Conservation (phyloP, 148 eudicot genomes). For the Rhododendron williamsianum region DNA sequence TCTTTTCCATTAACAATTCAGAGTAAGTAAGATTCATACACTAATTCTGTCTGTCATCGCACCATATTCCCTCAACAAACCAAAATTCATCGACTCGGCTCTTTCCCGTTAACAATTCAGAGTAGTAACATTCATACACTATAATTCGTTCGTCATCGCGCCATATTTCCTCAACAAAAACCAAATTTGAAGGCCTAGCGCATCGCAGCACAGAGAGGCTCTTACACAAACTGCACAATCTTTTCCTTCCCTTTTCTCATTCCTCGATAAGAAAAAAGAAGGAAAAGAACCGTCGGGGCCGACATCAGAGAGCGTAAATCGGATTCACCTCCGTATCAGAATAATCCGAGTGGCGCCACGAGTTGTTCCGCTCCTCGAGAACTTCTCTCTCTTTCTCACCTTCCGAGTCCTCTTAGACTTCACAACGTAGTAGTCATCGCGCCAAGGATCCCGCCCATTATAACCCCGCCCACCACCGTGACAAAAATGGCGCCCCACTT, state of each 20-base stretch:
- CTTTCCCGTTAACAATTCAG: not conserved
- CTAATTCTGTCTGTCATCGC: not conserved
- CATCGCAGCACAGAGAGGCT: not conserved
- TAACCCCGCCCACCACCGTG: conserved; percentile 35
- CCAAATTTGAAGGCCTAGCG: not conserved
- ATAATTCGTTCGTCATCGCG: not conserved
- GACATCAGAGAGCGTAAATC: conserved; percentile 54
- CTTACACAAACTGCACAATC: not conserved
- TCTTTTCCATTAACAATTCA: not conserved
- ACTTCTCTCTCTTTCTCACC: conserved; percentile 47
- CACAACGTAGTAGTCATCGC: conserved; percentile 70
- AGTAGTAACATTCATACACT: not conserved
- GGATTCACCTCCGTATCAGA: conserved; percentile 57
- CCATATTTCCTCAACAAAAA: not conserved
- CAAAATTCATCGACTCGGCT: not conserved
- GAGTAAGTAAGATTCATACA: not conserved
- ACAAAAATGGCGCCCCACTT: conserved; percentile 56
- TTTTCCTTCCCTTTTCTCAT: not conserved
- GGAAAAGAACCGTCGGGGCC: not conserved
- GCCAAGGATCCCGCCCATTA: conserved; percentile 53
- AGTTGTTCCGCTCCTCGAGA: conserved; percentile 21
- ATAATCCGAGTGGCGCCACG: conserved; percentile 26
- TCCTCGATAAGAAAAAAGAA: not conserved
- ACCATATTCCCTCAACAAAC: not conserved
- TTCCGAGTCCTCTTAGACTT: conserved; percentile 48